Evolutionary conservation across 176 grass and related monocot genomes (phyloP).

Genomic region (Echinochloa phyllopogon): DNA sequence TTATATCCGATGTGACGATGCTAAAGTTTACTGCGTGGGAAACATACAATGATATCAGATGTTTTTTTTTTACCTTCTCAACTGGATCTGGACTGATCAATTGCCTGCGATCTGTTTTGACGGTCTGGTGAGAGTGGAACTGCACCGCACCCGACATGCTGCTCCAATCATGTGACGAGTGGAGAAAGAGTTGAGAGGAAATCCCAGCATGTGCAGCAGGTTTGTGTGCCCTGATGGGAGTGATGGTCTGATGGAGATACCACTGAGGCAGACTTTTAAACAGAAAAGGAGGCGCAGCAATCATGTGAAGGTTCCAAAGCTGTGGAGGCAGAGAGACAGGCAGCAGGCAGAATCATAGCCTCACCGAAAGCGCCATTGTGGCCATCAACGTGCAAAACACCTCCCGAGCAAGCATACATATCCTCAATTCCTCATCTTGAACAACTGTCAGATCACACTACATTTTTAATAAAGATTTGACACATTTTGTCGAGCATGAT

Average conservation of each 20-base stretch:
- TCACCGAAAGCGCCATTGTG: slow-evolving; percentile 30
- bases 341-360: slow-evolving; percentile 25
- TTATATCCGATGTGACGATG: too few relatives aligned
- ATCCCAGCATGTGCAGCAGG: slow-evolving; percentile 19
- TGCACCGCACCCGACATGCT: neutral
- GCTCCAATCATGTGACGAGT: slow-evolving; percentile 3
- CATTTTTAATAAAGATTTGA: slow-evolving; percentile 2
- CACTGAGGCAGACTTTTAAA: slow-evolving; percentile 6
- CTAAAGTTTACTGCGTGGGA: too few relatives aligned
- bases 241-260: neutral
- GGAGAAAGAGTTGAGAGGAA: neutral
- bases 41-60: neutral
- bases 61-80: neutral
- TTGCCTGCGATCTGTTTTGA: neutral
- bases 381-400: neutral
- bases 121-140: neutral
- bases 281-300: neutral
- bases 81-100: neutral
- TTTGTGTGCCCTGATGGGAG: neutral
- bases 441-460: neutral
- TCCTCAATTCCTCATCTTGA: neutral
- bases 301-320: slow-evolving; percentile 12
- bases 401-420: slow-evolving; percentile 21
- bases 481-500: neutral
- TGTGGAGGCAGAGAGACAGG: slow-evolving; percentile 16